phyloP scores from a whole-genome alignment of 352 stramenopile genomes.

The Pseudoperonospora humuli region DNA sequence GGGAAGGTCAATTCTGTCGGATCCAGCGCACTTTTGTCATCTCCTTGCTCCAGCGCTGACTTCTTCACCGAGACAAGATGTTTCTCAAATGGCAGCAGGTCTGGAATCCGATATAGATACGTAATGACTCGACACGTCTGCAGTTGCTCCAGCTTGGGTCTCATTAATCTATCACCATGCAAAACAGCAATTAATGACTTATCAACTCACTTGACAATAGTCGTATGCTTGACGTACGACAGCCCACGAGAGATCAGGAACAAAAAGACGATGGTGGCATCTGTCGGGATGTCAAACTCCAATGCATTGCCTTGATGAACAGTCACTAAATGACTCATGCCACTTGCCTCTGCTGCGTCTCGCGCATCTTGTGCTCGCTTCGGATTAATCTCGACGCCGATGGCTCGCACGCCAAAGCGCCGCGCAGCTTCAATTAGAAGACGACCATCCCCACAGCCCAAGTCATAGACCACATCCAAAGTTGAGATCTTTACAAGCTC shows the following conservation, averaged over 20 bases:
- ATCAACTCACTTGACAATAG: too few species aligned
- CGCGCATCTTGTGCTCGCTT: constrained; percentile 29
- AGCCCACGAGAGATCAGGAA: constrained; percentile 73
- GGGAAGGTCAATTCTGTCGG: constrained; percentile 68
- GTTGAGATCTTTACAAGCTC: constrained; percentile 30
- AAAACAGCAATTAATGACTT: not conserved
- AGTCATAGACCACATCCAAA: constrained; percentile 61
- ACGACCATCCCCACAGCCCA: constrained; percentile 73
- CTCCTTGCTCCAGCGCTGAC: too few species aligned
- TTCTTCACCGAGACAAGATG: constrained; percentile 44
- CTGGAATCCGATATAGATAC: constrained; percentile 69
- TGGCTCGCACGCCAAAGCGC: constrained; percentile 36
- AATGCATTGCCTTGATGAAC: constrained; percentile 65
- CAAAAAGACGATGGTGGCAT: constrained; percentile 70
- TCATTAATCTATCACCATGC: constrained; percentile 32
- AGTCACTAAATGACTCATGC: constrained; percentile 46
- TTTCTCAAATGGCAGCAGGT: constrained; percentile 22
- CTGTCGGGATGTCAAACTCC: constrained; percentile 45
- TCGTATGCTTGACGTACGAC: constrained; percentile 25
- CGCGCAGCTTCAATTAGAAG: constrained; percentile 55
- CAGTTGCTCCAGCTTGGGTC: constrained; percentile 38
- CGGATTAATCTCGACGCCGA: constrained; percentile 64
- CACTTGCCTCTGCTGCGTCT: constrained; percentile 11
- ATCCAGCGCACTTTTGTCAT: too few species aligned
- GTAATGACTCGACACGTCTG: constrained; percentile 50